These are phyloP conservation scores for Phytophthora aleatoria DNA, from an alignment of 352 stramenopile genomes.

Conservation along the genomic window DNA sequence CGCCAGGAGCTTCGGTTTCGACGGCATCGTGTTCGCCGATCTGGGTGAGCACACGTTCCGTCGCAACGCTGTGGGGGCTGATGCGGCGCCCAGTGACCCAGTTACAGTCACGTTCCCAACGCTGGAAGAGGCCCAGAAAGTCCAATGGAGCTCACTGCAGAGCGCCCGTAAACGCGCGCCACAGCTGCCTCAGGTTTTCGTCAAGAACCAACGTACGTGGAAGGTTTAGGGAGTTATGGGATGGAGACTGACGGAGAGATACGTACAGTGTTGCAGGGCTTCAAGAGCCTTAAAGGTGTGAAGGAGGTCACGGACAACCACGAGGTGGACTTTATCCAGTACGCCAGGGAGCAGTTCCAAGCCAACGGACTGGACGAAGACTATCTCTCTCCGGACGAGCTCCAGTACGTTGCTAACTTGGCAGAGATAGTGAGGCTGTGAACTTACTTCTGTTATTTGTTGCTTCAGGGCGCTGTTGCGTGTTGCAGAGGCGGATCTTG, in stretches of 20 bases:
- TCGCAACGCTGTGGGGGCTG: slow-evolving; percentile 40
- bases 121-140: slow-evolving; percentile 47
- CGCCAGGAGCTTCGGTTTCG: slow-evolving; percentile 75
- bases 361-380: slow-evolving; percentile 62
- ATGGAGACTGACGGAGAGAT: background rate
- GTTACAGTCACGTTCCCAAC: slow-evolving; percentile 62
- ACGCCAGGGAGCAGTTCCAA: slow-evolving; percentile 53
- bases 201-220: slow-evolving; percentile 77
- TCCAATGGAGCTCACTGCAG: slow-evolving; percentile 69
- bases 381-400: slow-evolving; percentile 59
- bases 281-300: slow-evolving; percentile 33
- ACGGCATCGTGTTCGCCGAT: slow-evolving; percentile 81
- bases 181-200: slow-evolving; percentile 72
- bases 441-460: background rate
- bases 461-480: slow-evolving; percentile 43
- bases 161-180: slow-evolving; percentile 73
- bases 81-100: slow-evolving; percentile 38
- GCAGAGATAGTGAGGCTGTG: background rate
- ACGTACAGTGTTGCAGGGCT: slow-evolving; percentile 68
- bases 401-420: slow-evolving; percentile 38
- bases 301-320: slow-evolving; percentile 21
- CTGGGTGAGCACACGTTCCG: slow-evolving; percentile 73
- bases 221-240: background rate
- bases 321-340: slow-evolving; percentile 57
- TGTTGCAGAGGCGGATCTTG: slow-evolving; percentile 67